phyloP scores from a whole-genome alignment of 192 early-diverging fungal genomes.

The Coemansia sp. region DNA sequence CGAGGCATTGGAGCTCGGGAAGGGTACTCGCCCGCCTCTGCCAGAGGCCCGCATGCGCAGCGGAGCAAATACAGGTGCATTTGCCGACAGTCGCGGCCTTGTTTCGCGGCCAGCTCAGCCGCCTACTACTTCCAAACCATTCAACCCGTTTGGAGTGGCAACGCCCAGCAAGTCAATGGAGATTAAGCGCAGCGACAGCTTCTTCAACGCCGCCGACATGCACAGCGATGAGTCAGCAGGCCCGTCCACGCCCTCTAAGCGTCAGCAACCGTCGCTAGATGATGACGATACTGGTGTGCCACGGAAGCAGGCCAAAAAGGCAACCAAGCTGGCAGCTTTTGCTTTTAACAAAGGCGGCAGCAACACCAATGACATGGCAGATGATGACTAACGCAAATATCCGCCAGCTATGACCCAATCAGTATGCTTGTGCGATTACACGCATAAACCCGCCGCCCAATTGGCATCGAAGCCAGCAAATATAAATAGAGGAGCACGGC shows the following conservation, averaged over 20 bases:
- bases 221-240: constrained; percentile 16
- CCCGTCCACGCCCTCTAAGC: constrained; percentile 23
- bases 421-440: background rate
- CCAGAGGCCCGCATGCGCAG: constrained; percentile 1
- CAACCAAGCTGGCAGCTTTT: constrained; percentile 28
- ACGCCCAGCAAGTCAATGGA: constrained; percentile 41
- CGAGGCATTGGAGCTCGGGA: background rate
- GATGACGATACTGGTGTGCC: constrained; percentile 8
- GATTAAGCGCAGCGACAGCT: constrained; percentile 52
- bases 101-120: constrained; percentile 26
- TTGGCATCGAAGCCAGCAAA: background rate
- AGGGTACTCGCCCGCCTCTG: background rate
- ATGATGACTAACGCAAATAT: constrained; percentile 1
- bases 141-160: constrained; percentile 49
- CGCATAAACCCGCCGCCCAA: background rate
- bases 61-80: background rate
- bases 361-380: background rate
- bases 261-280: constrained; percentile 11
- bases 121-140: constrained; percentile 45
- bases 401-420: background rate
- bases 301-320: constrained; percentile 32
- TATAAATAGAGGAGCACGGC: background rate
- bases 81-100: background rate
- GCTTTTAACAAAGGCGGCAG: constrained; percentile 20
- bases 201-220: constrained; percentile 39